phyloP scores from a whole-genome alignment of 1,284 basidiomycete species.

The Pseudozyma pruni region DNA sequence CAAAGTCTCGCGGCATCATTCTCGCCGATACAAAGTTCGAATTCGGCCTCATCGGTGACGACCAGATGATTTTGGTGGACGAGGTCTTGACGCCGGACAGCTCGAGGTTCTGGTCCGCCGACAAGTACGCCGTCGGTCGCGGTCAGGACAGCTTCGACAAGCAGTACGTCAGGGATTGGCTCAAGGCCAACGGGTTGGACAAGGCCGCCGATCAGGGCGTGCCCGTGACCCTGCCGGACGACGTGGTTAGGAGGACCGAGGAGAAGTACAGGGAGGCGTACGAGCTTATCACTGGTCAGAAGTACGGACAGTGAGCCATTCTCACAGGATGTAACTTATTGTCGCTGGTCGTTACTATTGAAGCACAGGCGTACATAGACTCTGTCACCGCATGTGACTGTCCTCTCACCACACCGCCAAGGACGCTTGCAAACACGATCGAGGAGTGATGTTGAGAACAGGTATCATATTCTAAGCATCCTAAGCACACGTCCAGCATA shows the following conservation, averaged over 20 bases:
- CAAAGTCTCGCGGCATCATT: constrained; percentile 83
- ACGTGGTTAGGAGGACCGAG: constrained; percentile 59
- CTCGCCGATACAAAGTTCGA: constrained; percentile 95
- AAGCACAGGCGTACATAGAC: too few species aligned
- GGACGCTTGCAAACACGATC: neutral
- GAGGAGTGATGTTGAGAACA: neutral
- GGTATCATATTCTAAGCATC: constrained; percentile 1
- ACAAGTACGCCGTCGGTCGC: constrained; percentile 78
- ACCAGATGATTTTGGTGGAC: constrained; percentile 85
- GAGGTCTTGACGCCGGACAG: constrained; percentile 97
- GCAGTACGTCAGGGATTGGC: constrained; percentile 92
- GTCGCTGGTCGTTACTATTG: too few species aligned
- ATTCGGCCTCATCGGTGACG: constrained; percentile 75
- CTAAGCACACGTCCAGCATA: neutral
- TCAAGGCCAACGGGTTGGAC: constrained; percentile 59
- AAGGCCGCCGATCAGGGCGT: constrained; percentile 58
- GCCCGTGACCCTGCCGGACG: constrained; percentile 57
- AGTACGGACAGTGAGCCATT: constrained; percentile 19
- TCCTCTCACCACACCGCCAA: neutral
- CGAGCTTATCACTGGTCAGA: constrained; percentile 58
- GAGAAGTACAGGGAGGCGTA: constrained; percentile 65
- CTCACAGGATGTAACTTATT: neutral
- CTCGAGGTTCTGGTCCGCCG: constrained; percentile 92
- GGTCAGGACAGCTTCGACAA: constrained; percentile 94
- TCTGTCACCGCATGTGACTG: too few species aligned